phyloP scores from a whole-genome alignment of 345 rosid species.

The Eucalyptus leucophloia region DNA sequence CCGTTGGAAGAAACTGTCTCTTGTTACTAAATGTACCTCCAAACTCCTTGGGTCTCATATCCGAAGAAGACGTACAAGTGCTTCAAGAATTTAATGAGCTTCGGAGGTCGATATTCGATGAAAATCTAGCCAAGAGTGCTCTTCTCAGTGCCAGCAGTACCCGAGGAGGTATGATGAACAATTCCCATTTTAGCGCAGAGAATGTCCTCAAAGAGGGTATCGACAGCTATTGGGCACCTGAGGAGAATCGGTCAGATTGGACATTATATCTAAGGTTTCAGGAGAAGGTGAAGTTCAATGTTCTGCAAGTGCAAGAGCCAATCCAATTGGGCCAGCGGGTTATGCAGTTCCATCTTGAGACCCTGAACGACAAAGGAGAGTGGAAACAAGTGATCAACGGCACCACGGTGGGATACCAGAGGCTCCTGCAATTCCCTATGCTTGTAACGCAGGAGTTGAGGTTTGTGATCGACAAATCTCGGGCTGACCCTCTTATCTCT shows the following conservation, averaged over 20 bases:
- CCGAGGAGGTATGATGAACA: slow-evolving; percentile 21
- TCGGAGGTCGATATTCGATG: slow-evolving; percentile 41
- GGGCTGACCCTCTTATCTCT: slow-evolving; percentile 76
- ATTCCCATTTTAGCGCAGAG: slow-evolving; percentile 12
- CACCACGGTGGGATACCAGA: slow-evolving; percentile 70
- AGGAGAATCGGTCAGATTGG: slow-evolving; percentile 44
- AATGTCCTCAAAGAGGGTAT: slow-evolving; percentile 58
- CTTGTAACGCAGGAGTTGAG: slow-evolving; percentile 35
- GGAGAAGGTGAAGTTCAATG: slow-evolving; percentile 48
- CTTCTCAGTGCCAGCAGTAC: slow-evolving; percentile 37
- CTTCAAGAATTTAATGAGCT: slow-evolving; percentile 52
- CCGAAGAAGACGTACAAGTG: slow-evolving; percentile 53
- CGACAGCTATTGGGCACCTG: slow-evolving; percentile 74
- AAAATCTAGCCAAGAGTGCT: slow-evolving; percentile 41
- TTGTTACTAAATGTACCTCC: slow-evolving; percentile 81
- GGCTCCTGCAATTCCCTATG: slow-evolving; percentile 44
- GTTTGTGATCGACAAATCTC: slow-evolving; percentile 45
- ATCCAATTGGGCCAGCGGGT: slow-evolving; percentile 89
- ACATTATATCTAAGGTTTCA: slow-evolving; percentile 31
- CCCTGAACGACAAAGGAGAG: slow-evolving; percentile 4
- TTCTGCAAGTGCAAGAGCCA: slow-evolving; percentile 67
- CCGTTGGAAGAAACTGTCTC: slow-evolving; percentile 71
- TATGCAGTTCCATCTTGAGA: slow-evolving; percentile 41
- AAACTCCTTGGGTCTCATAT: slow-evolving; percentile 73
- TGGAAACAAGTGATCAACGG: slow-evolving; percentile 54